Conservation (phyloP, 192 early-diverging fungal genomes). For the Obelidium mucronatum region DNA sequence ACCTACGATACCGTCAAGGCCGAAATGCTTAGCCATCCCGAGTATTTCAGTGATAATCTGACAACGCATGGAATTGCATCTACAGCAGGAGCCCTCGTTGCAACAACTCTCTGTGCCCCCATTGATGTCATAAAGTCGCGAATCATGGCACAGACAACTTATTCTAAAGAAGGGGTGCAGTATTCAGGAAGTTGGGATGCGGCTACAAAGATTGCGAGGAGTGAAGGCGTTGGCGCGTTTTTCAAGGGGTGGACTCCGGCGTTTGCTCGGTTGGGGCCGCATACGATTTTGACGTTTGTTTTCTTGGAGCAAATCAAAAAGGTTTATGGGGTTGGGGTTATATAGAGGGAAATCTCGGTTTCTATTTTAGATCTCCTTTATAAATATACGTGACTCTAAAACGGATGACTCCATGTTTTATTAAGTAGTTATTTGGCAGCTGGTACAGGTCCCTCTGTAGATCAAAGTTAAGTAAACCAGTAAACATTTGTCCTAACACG, state of each 20-base stretch:
- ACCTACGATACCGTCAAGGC: conserved; percentile 27
- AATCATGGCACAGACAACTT: conserved; percentile 25
- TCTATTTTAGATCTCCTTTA: no score
- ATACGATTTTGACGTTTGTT: conserved; percentile 28
- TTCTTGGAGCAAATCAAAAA: conserved; percentile 4
- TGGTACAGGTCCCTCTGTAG: no score
- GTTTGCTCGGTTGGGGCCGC: conserved; percentile 29
- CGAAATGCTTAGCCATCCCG: background rate
- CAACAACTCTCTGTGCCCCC: conserved; percentile 25
- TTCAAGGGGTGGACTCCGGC: conserved; percentile 30
- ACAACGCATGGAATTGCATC: background rate
- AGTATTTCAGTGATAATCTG: background rate
- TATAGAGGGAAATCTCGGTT: no score
- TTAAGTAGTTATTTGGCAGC: no score
- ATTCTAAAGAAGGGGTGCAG: background rate
- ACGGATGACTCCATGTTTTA: no score
- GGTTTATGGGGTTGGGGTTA: no score
- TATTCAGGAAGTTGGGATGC: conserved; percentile 12
- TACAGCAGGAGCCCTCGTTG: conserved; percentile 15
- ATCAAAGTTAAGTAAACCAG: no score
- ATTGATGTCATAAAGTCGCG: conserved; percentile 29
- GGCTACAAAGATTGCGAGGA: background rate
- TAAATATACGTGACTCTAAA: no score
- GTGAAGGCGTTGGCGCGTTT: conserved; percentile 24
- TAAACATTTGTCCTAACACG: no score